Evolutionary conservation across 805 yeast species (phyloP).

Genomic region (Ogataea paradorogensis): DNA sequence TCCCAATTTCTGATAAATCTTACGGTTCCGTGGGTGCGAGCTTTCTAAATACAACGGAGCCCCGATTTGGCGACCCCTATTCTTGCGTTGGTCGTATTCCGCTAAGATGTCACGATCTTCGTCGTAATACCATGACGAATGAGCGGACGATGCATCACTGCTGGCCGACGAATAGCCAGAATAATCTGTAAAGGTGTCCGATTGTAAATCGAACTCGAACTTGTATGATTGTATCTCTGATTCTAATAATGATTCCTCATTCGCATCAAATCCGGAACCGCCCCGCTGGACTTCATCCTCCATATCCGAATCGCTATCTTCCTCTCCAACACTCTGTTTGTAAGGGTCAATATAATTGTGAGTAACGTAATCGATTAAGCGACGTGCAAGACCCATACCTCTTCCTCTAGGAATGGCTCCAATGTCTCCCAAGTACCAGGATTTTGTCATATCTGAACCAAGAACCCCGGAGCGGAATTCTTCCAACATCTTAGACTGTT

Average conservation of each 20-base stretch:
- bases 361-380: conserved; percentile 48
- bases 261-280: conserved; percentile 17
- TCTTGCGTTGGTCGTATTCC: conserved; percentile 31
- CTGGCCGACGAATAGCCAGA: conserved; percentile 34
- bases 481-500: conserved; percentile 46
- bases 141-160: conserved; percentile 33
- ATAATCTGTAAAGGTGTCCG: conserved; percentile 34
- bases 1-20: conserved; percentile 53
- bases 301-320: conserved; percentile 20
- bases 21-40: conserved; percentile 51
- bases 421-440: conserved; percentile 59
- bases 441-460: conserved; percentile 36
- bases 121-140: conserved; percentile 34
- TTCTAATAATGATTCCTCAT: conserved; percentile 29
- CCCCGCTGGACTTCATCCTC: conserved; percentile 15
- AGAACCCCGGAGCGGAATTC: conserved; percentile 43
- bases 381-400: conserved; percentile 57
- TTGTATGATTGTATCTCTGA: conserved; percentile 35
- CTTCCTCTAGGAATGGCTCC: conserved; percentile 57
- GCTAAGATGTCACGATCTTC: conserved; percentile 35
- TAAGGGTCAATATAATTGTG: conserved; percentile 41
- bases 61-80: conserved; percentile 30
- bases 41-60: conserved; percentile 51
- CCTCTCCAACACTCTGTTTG: conserved; percentile 16
- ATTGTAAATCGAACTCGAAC: conserved; percentile 33